Conservation (phyloP, 139 green algal species). For the Asterochloris erici region DNA sequence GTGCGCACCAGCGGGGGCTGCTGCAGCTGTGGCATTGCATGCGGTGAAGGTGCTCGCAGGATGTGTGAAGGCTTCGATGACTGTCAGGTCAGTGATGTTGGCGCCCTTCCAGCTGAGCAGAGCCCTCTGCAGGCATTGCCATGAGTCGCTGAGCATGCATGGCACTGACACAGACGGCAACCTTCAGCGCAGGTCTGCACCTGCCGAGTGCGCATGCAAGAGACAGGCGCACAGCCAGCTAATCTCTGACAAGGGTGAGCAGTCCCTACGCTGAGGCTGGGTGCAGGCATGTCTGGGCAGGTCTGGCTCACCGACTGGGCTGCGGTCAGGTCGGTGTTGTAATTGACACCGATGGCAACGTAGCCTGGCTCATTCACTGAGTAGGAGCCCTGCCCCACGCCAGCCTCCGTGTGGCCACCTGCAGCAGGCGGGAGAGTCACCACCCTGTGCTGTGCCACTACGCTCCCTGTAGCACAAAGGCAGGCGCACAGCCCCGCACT, state of each 20-base stretch:
- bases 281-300: too few species aligned
- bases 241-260: background rate
- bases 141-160: background rate
- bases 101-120: constrained; percentile 11
- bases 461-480: background rate
- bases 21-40: constrained; percentile 14
- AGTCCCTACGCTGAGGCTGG: background rate
- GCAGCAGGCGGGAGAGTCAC: background rate
- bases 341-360: too few species aligned
- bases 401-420: too few species aligned
- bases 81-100: constrained; percentile 6
- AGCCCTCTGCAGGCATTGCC: background rate
- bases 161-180: background rate
- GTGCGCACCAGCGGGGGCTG: background rate
- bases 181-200: background rate
- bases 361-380: too few species aligned
- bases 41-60: constrained; percentile 8
- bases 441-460: background rate
- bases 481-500: background rate
- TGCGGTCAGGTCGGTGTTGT: too few species aligned
- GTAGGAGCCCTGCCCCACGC: too few species aligned
- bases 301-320: too few species aligned
- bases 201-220: background rate
- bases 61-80: background rate
- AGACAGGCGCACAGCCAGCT: background rate